Conservation (phyloP, 2,329 filamentous ascomycete species). For the Podosphaera xanthii region DNA sequence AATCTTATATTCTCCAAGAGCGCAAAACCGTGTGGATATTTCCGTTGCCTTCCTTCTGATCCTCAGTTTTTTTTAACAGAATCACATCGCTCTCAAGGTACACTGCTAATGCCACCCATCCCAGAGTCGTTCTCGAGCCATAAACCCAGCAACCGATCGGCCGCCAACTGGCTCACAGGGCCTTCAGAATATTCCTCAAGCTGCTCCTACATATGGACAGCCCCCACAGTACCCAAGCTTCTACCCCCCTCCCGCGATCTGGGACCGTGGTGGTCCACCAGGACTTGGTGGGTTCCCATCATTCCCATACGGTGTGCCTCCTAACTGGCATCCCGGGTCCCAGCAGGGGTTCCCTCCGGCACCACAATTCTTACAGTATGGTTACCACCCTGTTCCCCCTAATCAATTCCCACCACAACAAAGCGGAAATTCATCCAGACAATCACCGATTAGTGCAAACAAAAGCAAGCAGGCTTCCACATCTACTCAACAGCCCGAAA, state of each 20-base stretch:
- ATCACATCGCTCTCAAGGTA: background rate
- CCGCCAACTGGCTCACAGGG: slow-evolving; percentile 3
- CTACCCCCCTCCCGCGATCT: slow-evolving; percentile 21
- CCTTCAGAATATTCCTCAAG: slow-evolving; percentile 7
- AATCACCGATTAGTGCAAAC: slow-evolving; percentile 21
- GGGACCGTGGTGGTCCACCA: slow-evolving; percentile 30
- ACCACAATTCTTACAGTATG: slow-evolving; percentile 21
- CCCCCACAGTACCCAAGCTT: slow-evolving; percentile 20
- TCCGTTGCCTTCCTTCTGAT: slow-evolving; percentile 99
- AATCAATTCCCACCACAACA: slow-evolving; percentile 30
- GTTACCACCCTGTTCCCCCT: slow-evolving; percentile 37
- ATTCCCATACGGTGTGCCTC: slow-evolving; percentile 56
- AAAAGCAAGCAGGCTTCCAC: slow-evolving; percentile 24
- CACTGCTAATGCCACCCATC: background rate
- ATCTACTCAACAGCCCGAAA: slow-evolving; percentile 18
- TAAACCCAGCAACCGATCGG: slow-evolving; percentile 6
- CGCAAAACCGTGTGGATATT: slow-evolving; percentile 81
- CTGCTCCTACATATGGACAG: slow-evolving; percentile 17
- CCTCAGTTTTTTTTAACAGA: slow-evolving; percentile 6
- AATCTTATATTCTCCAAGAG: slow-evolving; percentile 76
- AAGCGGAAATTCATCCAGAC: slow-evolving; percentile 4
- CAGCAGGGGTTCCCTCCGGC: slow-evolving; percentile 54
- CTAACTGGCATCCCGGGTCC: slow-evolving; percentile 55
- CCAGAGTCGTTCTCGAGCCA: slow-evolving; percentile 21
- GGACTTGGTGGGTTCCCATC: slow-evolving; percentile 45